Evolutionary conservation across 371 early-diverging fungal genomes (phyloP).

Genomic region (Chytridium lagenaria): DNA sequence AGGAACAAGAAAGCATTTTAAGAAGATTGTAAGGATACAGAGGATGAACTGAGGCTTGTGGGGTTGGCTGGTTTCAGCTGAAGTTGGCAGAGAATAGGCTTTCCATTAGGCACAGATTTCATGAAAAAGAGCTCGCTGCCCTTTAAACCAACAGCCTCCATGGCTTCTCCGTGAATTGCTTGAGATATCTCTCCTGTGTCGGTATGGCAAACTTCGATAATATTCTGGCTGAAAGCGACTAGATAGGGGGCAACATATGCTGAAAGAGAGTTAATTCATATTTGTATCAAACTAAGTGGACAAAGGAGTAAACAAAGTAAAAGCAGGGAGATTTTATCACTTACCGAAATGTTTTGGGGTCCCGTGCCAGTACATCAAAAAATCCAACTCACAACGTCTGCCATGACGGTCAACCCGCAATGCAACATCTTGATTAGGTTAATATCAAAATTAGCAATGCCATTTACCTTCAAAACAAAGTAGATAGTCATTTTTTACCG

Average conservation of each 20-base stretch:
- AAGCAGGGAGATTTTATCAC: slow-evolving; percentile 14
- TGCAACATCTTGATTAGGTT: slow-evolving; percentile 66
- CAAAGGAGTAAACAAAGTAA: slow-evolving; percentile 18
- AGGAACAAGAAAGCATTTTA: no score
- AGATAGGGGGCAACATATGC: slow-evolving; percentile 79
- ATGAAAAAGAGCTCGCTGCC: neutral
- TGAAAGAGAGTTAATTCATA: slow-evolving; percentile 48
- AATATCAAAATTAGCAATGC: neutral
- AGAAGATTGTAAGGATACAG: no score
- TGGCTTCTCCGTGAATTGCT: neutral
- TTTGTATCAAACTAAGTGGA: no score
- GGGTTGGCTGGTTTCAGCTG: no score
- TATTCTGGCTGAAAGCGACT: slow-evolving; percentile 79
- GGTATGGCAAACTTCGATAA: slow-evolving; percentile 70
- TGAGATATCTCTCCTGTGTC: slow-evolving; percentile 27
- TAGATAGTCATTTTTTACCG: slow-evolving; percentile 65
- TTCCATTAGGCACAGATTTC: neutral
- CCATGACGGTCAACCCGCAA: slow-evolving; percentile 86
- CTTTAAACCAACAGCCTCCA: slow-evolving; percentile 5
- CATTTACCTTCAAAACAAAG: slow-evolving; percentile 79
- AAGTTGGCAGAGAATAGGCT: neutral
- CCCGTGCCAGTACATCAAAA: slow-evolving; percentile 61
- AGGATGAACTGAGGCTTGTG: no score
- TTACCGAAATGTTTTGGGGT: slow-evolving; percentile 23
- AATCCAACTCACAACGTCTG: slow-evolving; percentile 67